A percentile compares a stretch with the other conserved stretches of the same genome.
Conservation (phyloP, 306 rosid species). For the Acacia acuminata region DNA sequence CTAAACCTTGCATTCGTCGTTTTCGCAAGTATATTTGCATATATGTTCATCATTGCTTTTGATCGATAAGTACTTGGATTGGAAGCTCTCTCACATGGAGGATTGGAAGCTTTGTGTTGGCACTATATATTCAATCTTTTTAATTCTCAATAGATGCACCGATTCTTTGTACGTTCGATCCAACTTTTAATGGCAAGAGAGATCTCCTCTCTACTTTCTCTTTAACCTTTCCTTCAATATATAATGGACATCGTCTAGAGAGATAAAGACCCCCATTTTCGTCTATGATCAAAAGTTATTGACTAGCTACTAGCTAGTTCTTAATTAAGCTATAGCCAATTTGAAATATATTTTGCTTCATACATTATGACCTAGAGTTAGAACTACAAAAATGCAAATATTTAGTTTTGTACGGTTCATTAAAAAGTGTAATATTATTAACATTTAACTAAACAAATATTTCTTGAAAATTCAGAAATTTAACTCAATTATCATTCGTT, state of each 20-base stretch:
- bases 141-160: no score
- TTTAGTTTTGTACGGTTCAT: not conserved
- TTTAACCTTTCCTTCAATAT: no score
- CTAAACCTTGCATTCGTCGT: no score
- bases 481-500: not conserved
- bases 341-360: no score
- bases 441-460: not conserved
- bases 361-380: no score
- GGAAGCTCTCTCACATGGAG: not conserved
- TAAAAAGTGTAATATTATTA: not conserved
- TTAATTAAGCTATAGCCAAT: no score
- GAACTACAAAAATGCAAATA: not conserved
- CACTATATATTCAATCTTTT: not conserved
- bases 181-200: no score
- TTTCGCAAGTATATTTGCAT: not conserved
- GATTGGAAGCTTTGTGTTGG: not conserved
- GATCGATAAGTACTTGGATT: not conserved
- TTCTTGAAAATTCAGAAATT: not conserved
- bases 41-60: not conserved
- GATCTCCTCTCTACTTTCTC: no score
- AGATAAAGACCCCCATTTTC: no score
- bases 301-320: no score
- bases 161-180: not conserved
- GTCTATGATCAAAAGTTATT: no score
- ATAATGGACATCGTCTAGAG: no score